A percentile compares a stretch with the other conserved stretches of the same genome.
Evolutionary conservation across 805 yeast genomes (phyloP).

Genomic region (Wickerhamomyces rabaulensis): DNA sequence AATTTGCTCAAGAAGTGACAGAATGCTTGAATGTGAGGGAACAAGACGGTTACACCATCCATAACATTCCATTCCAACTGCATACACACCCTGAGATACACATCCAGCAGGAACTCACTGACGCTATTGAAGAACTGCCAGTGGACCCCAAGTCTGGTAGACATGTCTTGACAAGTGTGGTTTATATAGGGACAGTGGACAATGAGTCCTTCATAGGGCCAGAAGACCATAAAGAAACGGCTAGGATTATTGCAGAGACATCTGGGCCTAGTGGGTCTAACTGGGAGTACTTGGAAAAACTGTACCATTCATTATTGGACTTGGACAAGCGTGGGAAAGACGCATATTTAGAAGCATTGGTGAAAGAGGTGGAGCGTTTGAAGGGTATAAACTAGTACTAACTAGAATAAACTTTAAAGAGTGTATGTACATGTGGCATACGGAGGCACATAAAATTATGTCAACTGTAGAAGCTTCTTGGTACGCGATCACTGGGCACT

Average conservation of each 20-base stretch:
- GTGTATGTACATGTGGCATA: too few relatives aligned
- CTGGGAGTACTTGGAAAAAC: constrained; percentile 56
- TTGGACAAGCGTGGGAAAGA: constrained; percentile 15
- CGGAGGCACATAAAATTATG: too few relatives aligned
- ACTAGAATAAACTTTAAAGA: background rate
- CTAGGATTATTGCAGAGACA: constrained; percentile 48
- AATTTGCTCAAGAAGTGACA: constrained; percentile 52
- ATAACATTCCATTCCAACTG: constrained; percentile 59
- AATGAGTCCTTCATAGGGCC: constrained; percentile 87
- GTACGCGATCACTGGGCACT: too few relatives aligned
- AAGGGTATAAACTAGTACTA: background rate
- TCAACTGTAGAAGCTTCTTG: too few relatives aligned
- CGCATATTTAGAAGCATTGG: constrained; percentile 15
- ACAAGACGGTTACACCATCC: constrained; percentile 80
- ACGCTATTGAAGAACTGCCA: constrained; percentile 22
- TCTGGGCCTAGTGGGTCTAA: constrained; percentile 83
- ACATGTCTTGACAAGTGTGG: constrained; percentile 46
- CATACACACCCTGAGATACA: constrained; percentile 18
- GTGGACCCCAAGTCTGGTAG: constrained; percentile 30
- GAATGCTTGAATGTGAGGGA: constrained; percentile 78
- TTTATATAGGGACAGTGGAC: constrained; percentile 78
- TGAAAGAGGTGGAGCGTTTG: constrained; percentile 7
- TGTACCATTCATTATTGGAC: constrained; percentile 44
- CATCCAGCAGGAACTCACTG: constrained; percentile 4
- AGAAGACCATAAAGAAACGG: constrained; percentile 55